phyloP scores from a whole-genome alignment of 345 rosid genomes.

The Cardiospermum halicacabum region DNA sequence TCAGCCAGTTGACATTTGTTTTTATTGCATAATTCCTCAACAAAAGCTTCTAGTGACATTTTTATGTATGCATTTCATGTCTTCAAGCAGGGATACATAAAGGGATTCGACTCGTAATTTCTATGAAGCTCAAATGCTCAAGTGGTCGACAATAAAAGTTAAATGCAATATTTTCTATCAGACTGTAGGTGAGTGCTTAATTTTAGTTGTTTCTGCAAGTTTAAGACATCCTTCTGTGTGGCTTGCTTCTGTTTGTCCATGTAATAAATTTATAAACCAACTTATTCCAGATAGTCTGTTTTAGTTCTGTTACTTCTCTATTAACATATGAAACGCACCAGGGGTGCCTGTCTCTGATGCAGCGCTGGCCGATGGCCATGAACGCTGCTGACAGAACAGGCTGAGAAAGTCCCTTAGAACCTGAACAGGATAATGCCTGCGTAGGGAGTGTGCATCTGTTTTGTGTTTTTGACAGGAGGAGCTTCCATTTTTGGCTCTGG shows the following conservation, averaged over 20 bases:
- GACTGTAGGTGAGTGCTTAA: slow-evolving; percentile 59
- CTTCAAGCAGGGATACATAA: slow-evolving; percentile 24
- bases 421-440: slow-evolving; percentile 99
- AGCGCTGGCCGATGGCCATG: slow-evolving; percentile 23
- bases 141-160: slow-evolving; percentile 11
- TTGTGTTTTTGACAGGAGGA: slow-evolving; percentile 46
- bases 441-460: slow-evolving; percentile 96
- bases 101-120: background rate
- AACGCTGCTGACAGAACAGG: slow-evolving; percentile 47
- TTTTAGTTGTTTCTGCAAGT: slow-evolving; percentile 24
- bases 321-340: slow-evolving; percentile 86
- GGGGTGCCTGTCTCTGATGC: slow-evolving; percentile 87
- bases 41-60: background rate
- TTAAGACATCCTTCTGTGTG: slow-evolving; percentile 33
- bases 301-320: slow-evolving; percentile 3
- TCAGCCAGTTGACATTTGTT: background rate
- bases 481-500: slow-evolving; percentile 27
- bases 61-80: background rate
- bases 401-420: slow-evolving; percentile 99
- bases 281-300: no score
- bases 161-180: slow-evolving; percentile 20
- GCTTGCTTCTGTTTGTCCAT: slow-evolving; percentile 18
- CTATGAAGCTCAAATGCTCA: slow-evolving; percentile 2
- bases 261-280: slow-evolving; percentile 35
- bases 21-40: background rate